phyloP scores from a whole-genome alignment of 1,284 basidiomycete genomes.

The Puccinia polysora region DNA sequence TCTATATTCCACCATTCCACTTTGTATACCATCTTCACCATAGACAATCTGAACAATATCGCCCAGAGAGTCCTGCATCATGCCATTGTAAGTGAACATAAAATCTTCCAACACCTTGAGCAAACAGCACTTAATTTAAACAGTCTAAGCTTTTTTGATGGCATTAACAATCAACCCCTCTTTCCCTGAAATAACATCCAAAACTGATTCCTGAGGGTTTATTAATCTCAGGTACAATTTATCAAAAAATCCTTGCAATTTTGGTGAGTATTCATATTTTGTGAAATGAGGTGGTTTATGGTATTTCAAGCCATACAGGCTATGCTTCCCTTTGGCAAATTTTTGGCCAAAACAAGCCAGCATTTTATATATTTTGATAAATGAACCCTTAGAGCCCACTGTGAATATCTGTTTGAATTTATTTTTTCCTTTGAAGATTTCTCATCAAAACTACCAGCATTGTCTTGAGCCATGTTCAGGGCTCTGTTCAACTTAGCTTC shows the following conservation, averaged over 20 bases:
- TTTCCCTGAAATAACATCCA: conserved; percentile 99
- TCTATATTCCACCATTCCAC: conserved; percentile 93
- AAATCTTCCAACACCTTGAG: conserved; percentile 98
- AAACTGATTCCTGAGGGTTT: conserved; percentile 98
- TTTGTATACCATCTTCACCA: conserved; percentile 98
- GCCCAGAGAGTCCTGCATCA: conserved; percentile 90
- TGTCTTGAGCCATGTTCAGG: conserved; percentile 92
- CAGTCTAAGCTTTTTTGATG: conserved; percentile 98
- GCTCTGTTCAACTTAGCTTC: conserved; percentile 86
- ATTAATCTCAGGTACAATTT: conserved; percentile 98
- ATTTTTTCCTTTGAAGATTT: conserved; percentile 93
- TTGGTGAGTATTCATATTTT: conserved; percentile 97
- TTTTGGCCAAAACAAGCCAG: conserved; percentile 99
- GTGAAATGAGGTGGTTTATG: conserved; percentile 94
- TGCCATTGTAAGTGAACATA: conserved; percentile 95
- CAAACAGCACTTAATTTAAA: conserved; percentile 95
- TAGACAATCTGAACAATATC: conserved; percentile 96
- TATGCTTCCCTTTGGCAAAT: conserved; percentile 93
- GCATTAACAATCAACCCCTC: conserved; percentile 99
- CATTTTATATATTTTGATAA: conserved; percentile 99
- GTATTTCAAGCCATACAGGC: conserved; percentile 96
- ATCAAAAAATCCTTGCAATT: conserved; percentile 97
- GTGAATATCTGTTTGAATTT: conserved; percentile 99
- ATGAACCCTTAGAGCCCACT: conserved; percentile 92
- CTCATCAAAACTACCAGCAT: conserved; percentile 90